A percentile compares a stretch with the other conserved stretches of the same genome.
These are phyloP conservation scores for Salvia sclarea DNA, from an alignment of 305 asterid species.

Conservation along the genomic window DNA sequence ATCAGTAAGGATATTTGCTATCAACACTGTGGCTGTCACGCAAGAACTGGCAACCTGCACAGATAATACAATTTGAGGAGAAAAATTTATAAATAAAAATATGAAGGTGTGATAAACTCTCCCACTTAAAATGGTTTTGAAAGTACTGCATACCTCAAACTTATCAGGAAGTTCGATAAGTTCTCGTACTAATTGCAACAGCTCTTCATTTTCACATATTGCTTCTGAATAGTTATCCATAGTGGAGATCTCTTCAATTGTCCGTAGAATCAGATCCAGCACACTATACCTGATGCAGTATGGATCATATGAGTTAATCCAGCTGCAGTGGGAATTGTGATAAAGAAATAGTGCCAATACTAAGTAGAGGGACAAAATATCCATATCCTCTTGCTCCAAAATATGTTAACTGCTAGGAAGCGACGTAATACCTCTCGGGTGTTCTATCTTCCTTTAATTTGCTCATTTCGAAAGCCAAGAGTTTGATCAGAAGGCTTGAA, in stretches of 20 bases:
- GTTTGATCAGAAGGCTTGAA: constrained; percentile 63
- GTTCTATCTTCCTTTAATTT: constrained; percentile 60
- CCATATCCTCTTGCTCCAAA: constrained; percentile 16
- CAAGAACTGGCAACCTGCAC: constrained; percentile 75
- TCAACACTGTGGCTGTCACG: constrained; percentile 68
- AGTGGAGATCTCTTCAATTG: constrained; percentile 77
- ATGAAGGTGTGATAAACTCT: constrained; percentile 3
- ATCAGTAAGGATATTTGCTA: constrained; percentile 72
- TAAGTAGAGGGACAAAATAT: constrained; percentile 10
- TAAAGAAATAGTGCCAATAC: constrained; percentile 2
- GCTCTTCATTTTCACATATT: constrained; percentile 56
- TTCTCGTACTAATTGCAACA: constrained; percentile 54
- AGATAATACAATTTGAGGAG: constrained; percentile 6
- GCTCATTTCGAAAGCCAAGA: constrained; percentile 72
- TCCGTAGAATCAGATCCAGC: constrained; percentile 72
- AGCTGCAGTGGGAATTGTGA: constrained; percentile 14
- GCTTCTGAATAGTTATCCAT: constrained; percentile 61
- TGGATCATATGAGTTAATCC: constrained; percentile 25
- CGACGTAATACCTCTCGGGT: constrained; percentile 64
- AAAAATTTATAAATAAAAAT: neutral
- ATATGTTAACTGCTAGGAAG: constrained; percentile 21
- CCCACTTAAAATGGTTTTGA: constrained; percentile 10
- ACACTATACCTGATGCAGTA: constrained; percentile 59
- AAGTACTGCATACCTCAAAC: constrained; percentile 59
- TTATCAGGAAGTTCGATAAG: constrained; percentile 79